A percentile compares a stretch with the other conserved stretches of the same genome.
Conservation (phyloP, 208 protist genomes). For the Trypanosoma grayi region DNA sequence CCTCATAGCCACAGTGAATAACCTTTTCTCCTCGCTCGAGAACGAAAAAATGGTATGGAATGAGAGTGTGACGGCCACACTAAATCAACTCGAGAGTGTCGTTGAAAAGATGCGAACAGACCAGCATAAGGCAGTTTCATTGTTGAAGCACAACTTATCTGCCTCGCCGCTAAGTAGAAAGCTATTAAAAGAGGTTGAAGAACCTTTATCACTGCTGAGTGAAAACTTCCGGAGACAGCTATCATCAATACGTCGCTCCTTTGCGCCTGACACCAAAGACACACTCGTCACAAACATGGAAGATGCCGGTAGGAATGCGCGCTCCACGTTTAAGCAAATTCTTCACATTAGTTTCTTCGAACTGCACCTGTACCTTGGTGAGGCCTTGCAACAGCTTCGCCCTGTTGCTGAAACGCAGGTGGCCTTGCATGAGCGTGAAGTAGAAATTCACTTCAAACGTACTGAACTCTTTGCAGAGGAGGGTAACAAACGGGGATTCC, state of each 20-base stretch:
- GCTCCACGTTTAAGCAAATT: slow-evolving; percentile 20
- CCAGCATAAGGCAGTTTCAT: slow-evolving; percentile 10
- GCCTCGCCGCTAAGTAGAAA: background rate
- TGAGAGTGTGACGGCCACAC: slow-evolving; percentile 11
- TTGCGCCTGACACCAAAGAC: background rate
- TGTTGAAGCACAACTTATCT: slow-evolving; percentile 8
- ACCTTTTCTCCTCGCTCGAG: slow-evolving; percentile 47
- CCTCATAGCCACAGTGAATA: slow-evolving; percentile 16
- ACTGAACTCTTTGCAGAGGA: slow-evolving; percentile 35
- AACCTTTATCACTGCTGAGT: slow-evolving; percentile 11
- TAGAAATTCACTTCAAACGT: slow-evolving; percentile 60
- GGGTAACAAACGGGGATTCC: slow-evolving; percentile 14
- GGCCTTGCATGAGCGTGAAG: slow-evolving; percentile 45
- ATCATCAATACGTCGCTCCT: slow-evolving; percentile 2
- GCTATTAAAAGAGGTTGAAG: slow-evolving; percentile 21
- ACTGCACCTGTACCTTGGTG: slow-evolving; percentile 66
- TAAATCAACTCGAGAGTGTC: slow-evolving; percentile 31
- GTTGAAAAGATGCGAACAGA: slow-evolving; percentile 2
- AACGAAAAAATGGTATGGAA: slow-evolving; percentile 47
- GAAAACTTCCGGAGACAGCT: slow-evolving; percentile 16
- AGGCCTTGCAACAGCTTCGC: slow-evolving; percentile 67
- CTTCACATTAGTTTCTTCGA: slow-evolving; percentile 43
- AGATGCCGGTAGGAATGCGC: background rate
- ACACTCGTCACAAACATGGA: background rate
- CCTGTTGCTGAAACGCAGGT: slow-evolving; percentile 2